A percentile compares a stretch with the other conserved stretches of the same genome.
Conservation (phyloP, 2,329 filamentous ascomycete genomes). For the Cyclaneusma minus region DNA sequence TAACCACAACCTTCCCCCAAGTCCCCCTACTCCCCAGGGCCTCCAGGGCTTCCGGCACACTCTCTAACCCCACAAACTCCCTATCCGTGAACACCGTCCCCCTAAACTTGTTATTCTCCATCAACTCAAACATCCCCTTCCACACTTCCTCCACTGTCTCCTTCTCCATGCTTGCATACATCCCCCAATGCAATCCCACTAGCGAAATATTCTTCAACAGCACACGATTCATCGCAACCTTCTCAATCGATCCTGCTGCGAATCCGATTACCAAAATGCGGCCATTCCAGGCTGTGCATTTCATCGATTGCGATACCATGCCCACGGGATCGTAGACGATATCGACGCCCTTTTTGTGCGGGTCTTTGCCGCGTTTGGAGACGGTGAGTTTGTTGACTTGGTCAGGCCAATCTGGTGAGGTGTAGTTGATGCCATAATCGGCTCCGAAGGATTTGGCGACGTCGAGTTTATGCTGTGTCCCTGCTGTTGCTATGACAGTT, state of each 20-base stretch:
- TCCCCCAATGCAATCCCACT: conserved; percentile 85
- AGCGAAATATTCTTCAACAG: conserved; percentile 85
- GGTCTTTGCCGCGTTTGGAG: conserved; percentile 37
- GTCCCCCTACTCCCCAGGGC: conserved; percentile 69
- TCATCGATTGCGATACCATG: conserved; percentile 71
- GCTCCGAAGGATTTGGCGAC: conserved; percentile 71
- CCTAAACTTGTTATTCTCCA: conserved; percentile 62
- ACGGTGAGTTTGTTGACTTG: conserved; percentile 67
- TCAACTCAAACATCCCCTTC: conserved; percentile 65
- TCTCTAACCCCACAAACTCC: conserved; percentile 71
- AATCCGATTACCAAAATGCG: conserved; percentile 81
- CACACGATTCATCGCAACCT: conserved; percentile 83
- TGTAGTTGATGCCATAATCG: conserved; percentile 70
- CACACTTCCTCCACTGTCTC: conserved; percentile 60
- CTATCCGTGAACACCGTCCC: conserved; percentile 73
- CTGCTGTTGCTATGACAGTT: conserved; percentile 84
- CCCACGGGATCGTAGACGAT: conserved; percentile 94
- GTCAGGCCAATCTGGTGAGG: conserved; percentile 43
- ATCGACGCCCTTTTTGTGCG: conserved; percentile 70
- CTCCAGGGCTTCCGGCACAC: conserved; percentile 58
- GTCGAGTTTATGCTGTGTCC: conserved; percentile 62
- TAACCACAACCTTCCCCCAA: conserved; percentile 93
- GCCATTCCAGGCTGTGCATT: conserved; percentile 89
- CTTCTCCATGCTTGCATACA: conserved; percentile 59
- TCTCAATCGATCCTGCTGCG: conserved; percentile 74